A percentile compares a stretch with the other conserved stretches of the same genome.
Conservation (phyloP, 1,139 yeast genomes). For the Saccharomyces hybrid region DNA sequence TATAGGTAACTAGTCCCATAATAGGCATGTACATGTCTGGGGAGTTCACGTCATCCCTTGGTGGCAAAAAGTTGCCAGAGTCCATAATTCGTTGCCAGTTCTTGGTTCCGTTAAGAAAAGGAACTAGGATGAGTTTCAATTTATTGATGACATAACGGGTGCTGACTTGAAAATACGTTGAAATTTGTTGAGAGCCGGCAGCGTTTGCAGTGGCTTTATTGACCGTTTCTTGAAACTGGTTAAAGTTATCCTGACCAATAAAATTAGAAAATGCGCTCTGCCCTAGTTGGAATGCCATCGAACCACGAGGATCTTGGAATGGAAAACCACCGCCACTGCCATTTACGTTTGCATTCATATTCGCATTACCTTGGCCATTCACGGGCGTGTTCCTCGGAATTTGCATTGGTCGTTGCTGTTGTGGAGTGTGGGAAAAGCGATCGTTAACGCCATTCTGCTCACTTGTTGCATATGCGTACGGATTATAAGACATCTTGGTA, state of each 20-base stretch:
- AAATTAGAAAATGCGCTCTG: conserved; percentile 60
- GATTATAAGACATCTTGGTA: conserved; percentile 34
- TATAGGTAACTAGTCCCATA: conserved; percentile 87
- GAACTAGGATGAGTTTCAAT: conserved; percentile 67
- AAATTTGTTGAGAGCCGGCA: conserved; percentile 19
- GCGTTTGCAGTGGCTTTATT: conserved; percentile 19
- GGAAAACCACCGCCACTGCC: conserved; percentile 9
- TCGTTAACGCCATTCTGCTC: conserved; percentile 15
- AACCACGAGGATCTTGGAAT: conserved; percentile 72
- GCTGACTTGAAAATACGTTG: conserved; percentile 84
- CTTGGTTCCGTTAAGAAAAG: conserved; percentile 58
- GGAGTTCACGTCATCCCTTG: conserved; percentile 66
- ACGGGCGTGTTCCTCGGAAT: conserved; percentile 7
- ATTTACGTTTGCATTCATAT: neutral
- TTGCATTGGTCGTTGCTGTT: conserved; percentile 21
- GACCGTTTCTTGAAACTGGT: conserved; percentile 30
- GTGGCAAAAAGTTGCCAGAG: conserved; percentile 27
- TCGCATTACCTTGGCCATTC: neutral
- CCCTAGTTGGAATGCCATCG: conserved; percentile 85
- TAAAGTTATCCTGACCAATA: conserved; percentile 28
- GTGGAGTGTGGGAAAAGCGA: conserved; percentile 18
- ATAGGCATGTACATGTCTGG: conserved; percentile 95
- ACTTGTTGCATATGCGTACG: conserved; percentile 30
- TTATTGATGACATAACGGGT: conserved; percentile 78
- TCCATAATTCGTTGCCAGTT: conserved; percentile 64